phyloP scores from a whole-genome alignment of 2,329 filamentous ascomycete species.

The Aspergillus udagawae region DNA sequence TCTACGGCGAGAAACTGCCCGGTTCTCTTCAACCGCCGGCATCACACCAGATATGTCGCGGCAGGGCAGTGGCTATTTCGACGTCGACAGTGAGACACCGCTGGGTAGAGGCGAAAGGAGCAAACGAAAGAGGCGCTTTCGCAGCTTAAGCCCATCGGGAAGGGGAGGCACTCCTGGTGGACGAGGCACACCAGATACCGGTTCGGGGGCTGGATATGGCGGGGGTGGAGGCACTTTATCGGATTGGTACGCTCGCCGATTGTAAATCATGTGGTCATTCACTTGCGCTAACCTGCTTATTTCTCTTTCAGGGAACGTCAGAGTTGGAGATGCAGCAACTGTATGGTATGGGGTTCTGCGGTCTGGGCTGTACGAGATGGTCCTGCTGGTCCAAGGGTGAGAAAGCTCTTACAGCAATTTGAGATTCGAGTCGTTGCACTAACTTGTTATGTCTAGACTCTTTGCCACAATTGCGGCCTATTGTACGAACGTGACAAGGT shows the following conservation, averaged over 20 bases:
- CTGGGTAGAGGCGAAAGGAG: constrained; percentile 89
- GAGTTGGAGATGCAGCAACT: constrained; percentile 85
- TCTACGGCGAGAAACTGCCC: constrained; percentile 81
- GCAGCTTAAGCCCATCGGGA: constrained; percentile 78
- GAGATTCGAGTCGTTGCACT: constrained; percentile 5
- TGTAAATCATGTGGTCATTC: not conserved
- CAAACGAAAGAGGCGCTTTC: constrained; percentile 92
- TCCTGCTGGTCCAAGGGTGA: constrained; percentile 75
- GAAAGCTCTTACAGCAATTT: constrained; percentile 27
- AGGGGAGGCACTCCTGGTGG: constrained; percentile 63
- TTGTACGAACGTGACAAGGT: constrained; percentile 83
- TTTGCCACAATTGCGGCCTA: constrained; percentile 91
- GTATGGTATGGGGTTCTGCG: constrained; percentile 78
- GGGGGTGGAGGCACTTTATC: constrained; percentile 61
- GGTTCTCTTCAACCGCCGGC: constrained; percentile 81
- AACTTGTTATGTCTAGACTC: constrained; percentile 52
- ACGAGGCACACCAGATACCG: constrained; percentile 71
- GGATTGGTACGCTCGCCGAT: constrained; percentile 48
- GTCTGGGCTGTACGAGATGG: constrained; percentile 96
- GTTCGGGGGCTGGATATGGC: constrained; percentile 64
- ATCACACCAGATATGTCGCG: constrained; percentile 72
- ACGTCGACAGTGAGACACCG: constrained; percentile 63
- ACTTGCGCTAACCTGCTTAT: constrained; percentile 4
- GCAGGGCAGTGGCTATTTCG: constrained; percentile 56
- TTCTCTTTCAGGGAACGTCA: constrained; percentile 59